A percentile compares a stretch with the other conserved stretches of the same genome.
phyloP scores from a whole-genome alignment of 441 rosid genomes.

The Euphorbia celastroides region DNA sequence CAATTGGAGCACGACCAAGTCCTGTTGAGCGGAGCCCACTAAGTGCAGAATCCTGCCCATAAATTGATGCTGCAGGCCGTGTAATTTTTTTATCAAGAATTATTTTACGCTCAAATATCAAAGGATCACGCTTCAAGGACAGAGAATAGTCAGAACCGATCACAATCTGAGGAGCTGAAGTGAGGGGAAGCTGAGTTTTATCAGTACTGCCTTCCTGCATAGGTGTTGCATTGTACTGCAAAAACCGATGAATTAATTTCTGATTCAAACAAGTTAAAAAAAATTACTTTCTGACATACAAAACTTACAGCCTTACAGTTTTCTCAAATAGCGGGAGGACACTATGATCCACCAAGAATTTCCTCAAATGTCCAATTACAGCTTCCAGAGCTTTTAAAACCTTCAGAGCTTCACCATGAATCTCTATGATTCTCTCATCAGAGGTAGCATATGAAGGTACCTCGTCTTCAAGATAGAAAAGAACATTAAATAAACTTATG shows the following conservation, averaged over 20 bases:
- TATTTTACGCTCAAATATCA: conserved; percentile 33
- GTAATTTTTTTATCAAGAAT: conserved; percentile 33
- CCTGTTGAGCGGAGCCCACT: conserved; percentile 32
- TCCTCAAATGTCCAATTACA: conserved; percentile 45
- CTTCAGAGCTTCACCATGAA: conserved; percentile 46
- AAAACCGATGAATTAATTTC: conserved; percentile 11
- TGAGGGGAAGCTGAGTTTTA: conserved; percentile 25
- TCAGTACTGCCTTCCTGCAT: conserved; percentile 42
- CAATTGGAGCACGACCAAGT: conserved; percentile 39
- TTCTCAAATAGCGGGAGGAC: conserved; percentile 54
- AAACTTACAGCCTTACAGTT: conserved; percentile 28
- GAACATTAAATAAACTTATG: neutral
- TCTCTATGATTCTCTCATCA: conserved; percentile 48
- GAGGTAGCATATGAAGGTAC: conserved; percentile 38
- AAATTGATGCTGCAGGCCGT: conserved; percentile 34
- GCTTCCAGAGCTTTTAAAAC: conserved; percentile 49
- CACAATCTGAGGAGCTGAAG: conserved; percentile 27
- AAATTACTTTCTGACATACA: conserved; percentile 6
- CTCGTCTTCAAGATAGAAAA: conserved; percentile 27
- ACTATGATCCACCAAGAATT: conserved; percentile 55
- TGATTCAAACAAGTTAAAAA: neutral
- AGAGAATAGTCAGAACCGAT: conserved; percentile 34
- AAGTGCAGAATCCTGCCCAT: conserved; percentile 39
- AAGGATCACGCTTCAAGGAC: conserved; percentile 45
- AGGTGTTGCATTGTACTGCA: conserved; percentile 34